Evolutionary conservation across 2,329 filamentous ascomycete genomes (phyloP).

Genomic region (Aspergillus sp.): DNA sequence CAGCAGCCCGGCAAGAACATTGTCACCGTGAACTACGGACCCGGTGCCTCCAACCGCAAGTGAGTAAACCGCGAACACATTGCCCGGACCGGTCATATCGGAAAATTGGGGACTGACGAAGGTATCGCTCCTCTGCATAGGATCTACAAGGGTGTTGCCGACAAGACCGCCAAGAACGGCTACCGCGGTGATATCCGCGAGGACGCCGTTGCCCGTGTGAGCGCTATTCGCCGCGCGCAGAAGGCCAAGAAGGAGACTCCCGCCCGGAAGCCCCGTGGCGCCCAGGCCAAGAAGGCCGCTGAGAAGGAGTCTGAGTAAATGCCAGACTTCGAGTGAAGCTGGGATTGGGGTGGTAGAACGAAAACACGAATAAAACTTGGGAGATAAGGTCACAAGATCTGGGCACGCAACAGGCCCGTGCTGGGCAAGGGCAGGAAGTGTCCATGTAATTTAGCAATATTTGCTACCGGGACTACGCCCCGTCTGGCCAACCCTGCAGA

Average conservation of each 20-base stretch:
- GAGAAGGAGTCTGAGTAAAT: conserved; percentile 39
- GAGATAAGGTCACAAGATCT: not conserved
- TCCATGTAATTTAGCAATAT: conserved; percentile 33
- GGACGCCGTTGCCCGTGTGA: conserved; percentile 80
- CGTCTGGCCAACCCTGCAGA: conserved; percentile 13
- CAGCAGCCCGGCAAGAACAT: conserved; percentile 71
- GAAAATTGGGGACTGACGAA: conserved; percentile 10
- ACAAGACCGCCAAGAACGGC: conserved; percentile 74
- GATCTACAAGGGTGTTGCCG: conserved; percentile 87
- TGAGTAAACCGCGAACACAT: conserved; percentile 46
- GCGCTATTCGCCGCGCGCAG: conserved; percentile 79
- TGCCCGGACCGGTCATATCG: not conserved
- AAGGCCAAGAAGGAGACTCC: conserved; percentile 72
- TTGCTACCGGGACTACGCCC: conserved; percentile 16
- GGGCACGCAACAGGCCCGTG: conserved; percentile 17
- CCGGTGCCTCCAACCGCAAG: conserved; percentile 76
- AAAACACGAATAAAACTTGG: not conserved
- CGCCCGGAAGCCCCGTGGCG: conserved; percentile 74
- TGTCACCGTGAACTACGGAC: conserved; percentile 67
- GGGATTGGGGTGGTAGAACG: not conserved
- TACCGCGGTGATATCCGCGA: conserved; percentile 81
- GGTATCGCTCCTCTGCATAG: conserved; percentile 44
- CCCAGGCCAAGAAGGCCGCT: conserved; percentile 71
- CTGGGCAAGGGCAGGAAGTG: conserved; percentile 24
- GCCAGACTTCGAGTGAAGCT: conserved; percentile 2